Base-by-base conservation (phyloP, 495 filamentous ascomycete species). In the Cercophora sp. region DNA sequence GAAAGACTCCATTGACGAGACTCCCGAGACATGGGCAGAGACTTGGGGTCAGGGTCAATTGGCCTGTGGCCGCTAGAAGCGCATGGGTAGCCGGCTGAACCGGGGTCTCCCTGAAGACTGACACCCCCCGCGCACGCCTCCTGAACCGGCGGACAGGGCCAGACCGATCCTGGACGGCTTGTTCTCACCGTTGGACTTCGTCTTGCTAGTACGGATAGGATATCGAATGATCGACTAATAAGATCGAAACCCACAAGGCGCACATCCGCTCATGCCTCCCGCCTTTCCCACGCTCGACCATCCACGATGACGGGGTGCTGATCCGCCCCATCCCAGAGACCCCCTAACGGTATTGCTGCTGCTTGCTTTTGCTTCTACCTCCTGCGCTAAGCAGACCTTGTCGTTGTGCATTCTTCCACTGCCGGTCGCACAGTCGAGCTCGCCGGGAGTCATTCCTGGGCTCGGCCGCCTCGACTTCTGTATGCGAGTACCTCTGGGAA, bases 151-250 rank as follows among this genome's bases (percentile, higher is more conserved):
- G 58, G 54, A 55, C n/a, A n/a, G n/a, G 56, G 24, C 34, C 52
- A 53, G 48, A 49, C 55, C 56, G 57, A 65, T 53, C 62, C 58
- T 55, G 51, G 58, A 50, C 36, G 48, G 47, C 43, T 55, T 46
- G 40, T 44, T 49, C 34, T 57, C 31, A 44, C 55, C 48, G 41
- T 59, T 54, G 35, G 60, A 56, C 51, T 18, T 51, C 27, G 45
- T 44, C 51, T 55, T 20, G 16, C 13, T 23, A 36, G 22, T 44
- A n/a, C n/a, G n/a, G n/a, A n/a, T n/a, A n/a, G n/a, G n/a, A n/a
- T n/a, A 45, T 57, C 36, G 43, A 52, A 54, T 57, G 56, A 65
- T 67, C 52, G 55, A 60, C 64, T 62, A 62, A 62, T 63, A 54
- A 55, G 50, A 61, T 51, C 53, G 39, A 44, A 56, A 56, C 51